Evolutionary conservation across 2,329 filamentous ascomycete species (phyloP), one percentile per base, ranked within the genome.

Genomic region (Epichloe amarillans): DNA sequence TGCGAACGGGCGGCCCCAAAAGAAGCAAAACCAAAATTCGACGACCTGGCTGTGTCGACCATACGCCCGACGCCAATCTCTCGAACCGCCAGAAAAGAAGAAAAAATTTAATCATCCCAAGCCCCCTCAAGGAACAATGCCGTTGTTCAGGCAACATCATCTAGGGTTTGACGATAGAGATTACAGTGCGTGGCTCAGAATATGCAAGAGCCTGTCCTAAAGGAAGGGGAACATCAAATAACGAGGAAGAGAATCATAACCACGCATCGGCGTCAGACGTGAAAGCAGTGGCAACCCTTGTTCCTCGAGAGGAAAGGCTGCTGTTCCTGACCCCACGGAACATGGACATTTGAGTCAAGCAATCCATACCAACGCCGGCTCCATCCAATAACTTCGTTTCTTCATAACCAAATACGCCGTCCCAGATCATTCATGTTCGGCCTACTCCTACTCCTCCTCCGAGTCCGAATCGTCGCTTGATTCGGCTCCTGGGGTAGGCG

Each of bases 381-480:
- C 50, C 54, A 44, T 53, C 54, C 50, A 47, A 46, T 50, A 47
- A 50, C 50, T 41, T 55, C 52, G 52, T 53, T 48, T 52, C 52
- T 36, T 53, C 54, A 48, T 55, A 49, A 51, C 49, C 47, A 37
- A 51, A 49, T 21, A 40, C 11, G 30, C 36, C 41, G 26, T 42
- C 30, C n/a, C 30, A 36, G 47, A 38, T 30, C 37, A 23, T 17
- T 52, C 56, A 23, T 35, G 15, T 1, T n/a, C 38, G 5, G 17
- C 6, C 3, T 38, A 30, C 26, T 30, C 3, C 26, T 78, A 67
- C 57, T 72, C 71, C 41, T 72, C 71, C 48, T 73, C 72, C 38
- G 70, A 72, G 45, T 73, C 71, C 2, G 71, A 73, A 46, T 72
- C 71, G 26, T 73, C 71, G 43, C 65, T 68, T 8, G 66, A 66